Percentiles rank a stretch among this genome's conserved stretches.
Evolutionary conservation across 164 flowering plant genomes (phyloP).

Genomic region (Cinnamomum chago): DNA sequence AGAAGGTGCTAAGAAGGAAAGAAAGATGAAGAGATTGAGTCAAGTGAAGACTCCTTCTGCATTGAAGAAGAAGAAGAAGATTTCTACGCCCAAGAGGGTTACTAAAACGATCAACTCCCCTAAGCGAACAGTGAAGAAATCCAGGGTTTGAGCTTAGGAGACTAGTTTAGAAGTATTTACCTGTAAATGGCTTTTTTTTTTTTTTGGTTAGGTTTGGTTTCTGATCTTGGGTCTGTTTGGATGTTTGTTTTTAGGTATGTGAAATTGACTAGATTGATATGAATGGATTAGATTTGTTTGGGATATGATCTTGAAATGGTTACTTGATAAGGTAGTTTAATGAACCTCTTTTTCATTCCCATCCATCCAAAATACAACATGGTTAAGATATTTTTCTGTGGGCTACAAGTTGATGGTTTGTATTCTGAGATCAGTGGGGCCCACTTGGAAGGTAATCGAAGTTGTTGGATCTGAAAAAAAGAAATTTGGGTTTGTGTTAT

Average conservation of each 20-base stretch:
- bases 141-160: neutral
- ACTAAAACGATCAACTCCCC: neutral
- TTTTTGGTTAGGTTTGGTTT: neutral
- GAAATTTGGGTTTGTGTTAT: too few relatives aligned
- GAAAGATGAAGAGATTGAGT: slow-evolving; percentile 3
- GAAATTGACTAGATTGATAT: too few relatives aligned
- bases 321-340: too few relatives aligned
- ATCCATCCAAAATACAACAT: too few relatives aligned
- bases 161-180: neutral
- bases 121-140: neutral
- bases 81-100: neutral
- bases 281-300: neutral
- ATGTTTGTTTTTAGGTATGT: neutral
- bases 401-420: too few relatives aligned
- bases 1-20: neutral
- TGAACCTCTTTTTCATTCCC: too few relatives aligned
- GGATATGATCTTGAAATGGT: neutral
- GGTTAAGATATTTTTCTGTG: too few relatives aligned
- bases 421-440: too few relatives aligned
- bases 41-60: neutral
- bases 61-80: slow-evolving; percentile 2
- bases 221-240: neutral
- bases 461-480: too few relatives aligned
- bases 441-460: too few relatives aligned
- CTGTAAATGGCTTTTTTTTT: neutral